Evolutionary conservation across 768 basidiomycete species (phyloP), one percentile per base, ranked within the genome.

Genomic region (Lentinula sp.): DNA sequence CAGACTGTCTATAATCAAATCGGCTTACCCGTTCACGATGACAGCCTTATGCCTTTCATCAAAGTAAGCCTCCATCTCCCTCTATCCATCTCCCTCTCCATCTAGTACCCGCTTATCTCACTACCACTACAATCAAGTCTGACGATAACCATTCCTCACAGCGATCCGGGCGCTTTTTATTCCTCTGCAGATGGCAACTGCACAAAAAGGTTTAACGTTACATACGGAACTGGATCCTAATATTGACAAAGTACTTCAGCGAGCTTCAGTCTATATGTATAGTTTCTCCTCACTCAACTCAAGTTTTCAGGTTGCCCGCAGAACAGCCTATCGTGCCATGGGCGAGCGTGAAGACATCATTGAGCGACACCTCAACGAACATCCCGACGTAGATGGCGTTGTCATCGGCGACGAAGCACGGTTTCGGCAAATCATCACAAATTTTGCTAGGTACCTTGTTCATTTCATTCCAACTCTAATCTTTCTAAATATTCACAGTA

Each of bases 341-440:
- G 81, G 81, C 20, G 73, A 78, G 50, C 67, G 66, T 20, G 66
- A 70, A 18, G 74, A 73, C 12, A 68, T 60, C 9, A 74, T 78
- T 37, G 60, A 66, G 23, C 64, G 65, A 23, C 67, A 65, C 10
- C 37, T 80, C 32, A 60, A 55, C 16, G 71, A 75, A 20, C 61
- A 75, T 41, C 71, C 75, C 2, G 68, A 64, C 53, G 62, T 65
- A 23, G 68, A 67, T 33, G 84, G 82, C 1, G 72, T 81, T 60
- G 87, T 90, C 43, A 80, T 87, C 10, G 87, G 88, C 18, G 86
- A 90, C 64, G 86, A 88, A 66, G 85, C 84, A 64, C 79, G 88
- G 7, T 69, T 88, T 50, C 77, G 86, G 68, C 86, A 88, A 69
- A 81, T 86, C 54, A 79, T 83, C 70, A 87, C 84, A 43, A 89